Base-by-base conservation (phyloP, 1,284 basidiomycete genomes). In the Tranzscheliella williamsii region DNA sequence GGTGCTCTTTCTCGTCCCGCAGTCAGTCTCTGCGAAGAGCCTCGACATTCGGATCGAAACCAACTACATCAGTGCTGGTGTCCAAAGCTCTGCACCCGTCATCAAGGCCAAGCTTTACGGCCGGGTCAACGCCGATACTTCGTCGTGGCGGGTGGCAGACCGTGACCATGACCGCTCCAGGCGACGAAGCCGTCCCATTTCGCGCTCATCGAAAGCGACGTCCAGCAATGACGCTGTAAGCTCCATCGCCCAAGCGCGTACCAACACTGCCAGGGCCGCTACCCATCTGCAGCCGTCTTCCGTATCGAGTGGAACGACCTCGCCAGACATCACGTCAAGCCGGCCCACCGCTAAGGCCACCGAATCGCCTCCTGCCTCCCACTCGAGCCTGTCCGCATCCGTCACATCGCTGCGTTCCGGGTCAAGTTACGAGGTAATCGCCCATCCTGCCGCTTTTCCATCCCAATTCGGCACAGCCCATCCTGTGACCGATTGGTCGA, bases 1-100 rank as follows among this genome's bases (percentile, higher is more conserved):
- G n/a, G 56, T 70, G 2, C 42, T 72, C 15, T 72, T 72, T 31
- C 61, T 70, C 24, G 67, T 72, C 5, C 54, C 62, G 8, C 51
- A 56, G 2, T 30, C 38, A 11, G 43, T 50, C 21, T 60, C 61
- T 12, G 40, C 51, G 5, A 37, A 24, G 24, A 64, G 67, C 30
- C 38, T 72, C 20, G 50, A 69, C 24, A 51, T 72, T 27, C 50
- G 43, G 24, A 66, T 72, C 26, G 64, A 48, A 8, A 38, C 21
- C 21, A 55, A 69, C 18, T 45, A 63, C 37, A 57, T 72, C 35
- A 40, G 42, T 20, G 69, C 69, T 9, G 52, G 64, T 13, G 26
- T 72, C n/a, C 44, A 34, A 20, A 37, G 42, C 18, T 42, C 58
- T 16, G 56, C 63, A 20, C 51, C 67, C 29, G 60, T 72, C 30